Base-by-base conservation (phyloP, 768 basidiomycete species). In the Psilocybe subaeruginosa region DNA sequence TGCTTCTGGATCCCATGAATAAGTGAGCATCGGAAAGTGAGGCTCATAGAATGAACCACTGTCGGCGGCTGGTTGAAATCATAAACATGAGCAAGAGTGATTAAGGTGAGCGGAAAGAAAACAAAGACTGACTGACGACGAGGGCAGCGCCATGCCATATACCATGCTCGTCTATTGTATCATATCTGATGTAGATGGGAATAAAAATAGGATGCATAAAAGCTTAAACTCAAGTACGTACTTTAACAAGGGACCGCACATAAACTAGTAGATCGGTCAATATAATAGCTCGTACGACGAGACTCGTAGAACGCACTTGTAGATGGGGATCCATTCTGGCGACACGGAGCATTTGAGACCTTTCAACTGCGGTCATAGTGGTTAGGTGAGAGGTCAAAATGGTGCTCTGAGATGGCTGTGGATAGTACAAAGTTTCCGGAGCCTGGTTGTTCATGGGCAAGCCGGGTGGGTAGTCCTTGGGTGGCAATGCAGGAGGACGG, bases 121-220 rank as follows among this genome's bases (percentile, higher is more conserved):
- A 50, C 19, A 49, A 37, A 33, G 19, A 90, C 90, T 76, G 64
- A 91, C 90, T 93, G 65, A 99, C 94, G 58, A 98, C 82, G 74
- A 99, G 76, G 9, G 87, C 93, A 11, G 91, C 92, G 6, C 95
- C 97, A 63, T 89, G 83, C 93, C 95, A 99, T 37, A 95, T 77
- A 16, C 88, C 86, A 23, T 85, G 78, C 62, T 87, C 78, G 65
- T 92, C 89, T 27, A 92, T 84, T 0, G 95, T 99, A 70, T 98
- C 95, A 69, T 94, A 98, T 45, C 91, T 87, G 23, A 23, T 45
- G 33, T 9, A 9, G 48, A 55, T 37, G 62, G 39, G 58, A 23
- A 46, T 47, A 39, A 33, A 53, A 48, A 31, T 31, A 56, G 48
- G 6, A 54, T 19, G 9, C 23, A 23, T 33, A 17, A 33, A 55